Evolutionary conservation across 2,329 filamentous ascomycete species (phyloP), one percentile per base, ranked within the genome.

Genomic region (Xylariaceae sp.): DNA sequence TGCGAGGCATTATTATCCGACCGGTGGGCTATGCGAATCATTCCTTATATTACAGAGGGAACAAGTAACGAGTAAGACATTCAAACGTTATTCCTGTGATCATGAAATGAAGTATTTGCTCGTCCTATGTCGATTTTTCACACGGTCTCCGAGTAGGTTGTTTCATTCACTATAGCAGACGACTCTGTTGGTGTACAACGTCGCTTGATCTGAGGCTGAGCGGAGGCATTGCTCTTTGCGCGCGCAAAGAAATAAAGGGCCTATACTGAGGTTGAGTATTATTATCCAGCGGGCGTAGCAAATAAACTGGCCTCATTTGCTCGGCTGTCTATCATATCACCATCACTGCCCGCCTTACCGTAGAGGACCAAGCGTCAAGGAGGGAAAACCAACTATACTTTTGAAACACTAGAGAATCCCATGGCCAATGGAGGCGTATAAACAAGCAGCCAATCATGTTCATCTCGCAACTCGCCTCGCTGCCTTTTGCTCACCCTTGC

Each of bases 331-430:
- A n/a, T n/a, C n/a, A n/a, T n/a, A n/a, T n/a, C n/a, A n/a, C n/a
- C n/a, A n/a, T n/a, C n/a, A n/a, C n/a, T n/a, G n/a, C n/a, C n/a
- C n/a, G n/a, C n/a, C n/a, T n/a, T n/a, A n/a, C n/a, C n/a, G n/a
- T n/a, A n/a, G n/a, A n/a, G n/a, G n/a, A n/a, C n/a, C n/a, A n/a
- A n/a, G n/a, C n/a, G n/a, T n/a, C n/a, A n/a, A 13, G 37, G 26
- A 44, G 30, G 35, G 26, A 41, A 35, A 35, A 45, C 21, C 45
- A 45, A 53, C 51, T 23, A 50, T 26, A 50, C 49, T 51, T 37
- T 30, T 66, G 65, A 68, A 68, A 67, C 65, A 56, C 47, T 56
- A 49, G 57, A 50, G 26, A 57, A 55, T 52, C n/a, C 50, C 41
- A 60, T 39, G 37, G 50, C 60, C 63, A 61, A 65, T 58, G 43